phyloP scores from a whole-genome alignment of 257 asterid genomes.

The Scutellaria galericulata region DNA sequence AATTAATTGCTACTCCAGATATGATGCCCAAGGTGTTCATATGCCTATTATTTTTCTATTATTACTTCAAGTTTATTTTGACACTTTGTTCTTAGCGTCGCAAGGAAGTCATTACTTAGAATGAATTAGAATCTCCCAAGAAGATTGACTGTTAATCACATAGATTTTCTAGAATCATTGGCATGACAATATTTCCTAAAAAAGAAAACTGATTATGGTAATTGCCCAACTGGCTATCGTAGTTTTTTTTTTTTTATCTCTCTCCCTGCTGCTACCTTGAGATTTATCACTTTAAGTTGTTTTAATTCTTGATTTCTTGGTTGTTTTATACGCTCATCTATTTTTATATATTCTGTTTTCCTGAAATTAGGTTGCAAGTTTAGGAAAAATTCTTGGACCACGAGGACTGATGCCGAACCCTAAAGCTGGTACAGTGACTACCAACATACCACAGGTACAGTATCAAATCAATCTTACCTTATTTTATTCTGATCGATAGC shows the following conservation, averaged over 20 bases:
- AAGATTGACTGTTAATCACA: not conserved
- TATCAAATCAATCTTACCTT: conserved; percentile 24
- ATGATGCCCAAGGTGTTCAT: conserved; percentile 95
- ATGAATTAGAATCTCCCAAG: conserved; percentile 8
- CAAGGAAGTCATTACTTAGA: not conserved
- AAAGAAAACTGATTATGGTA: not conserved
- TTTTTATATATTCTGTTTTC: conserved; percentile 20
- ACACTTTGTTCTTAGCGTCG: conserved; percentile 7
- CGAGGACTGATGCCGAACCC: conserved; percentile 99
- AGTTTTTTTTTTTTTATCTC: not conserved
- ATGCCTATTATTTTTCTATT: conserved; percentile 1
- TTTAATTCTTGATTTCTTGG: conserved; percentile 7
- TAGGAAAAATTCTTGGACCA: conserved; percentile 93
- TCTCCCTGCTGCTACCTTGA: not conserved
- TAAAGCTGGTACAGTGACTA: conserved; percentile 96
- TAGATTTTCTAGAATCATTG: not conserved
- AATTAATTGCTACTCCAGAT: conserved; percentile 96
- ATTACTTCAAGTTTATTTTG: conserved; percentile 4
- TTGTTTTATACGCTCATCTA: not conserved
- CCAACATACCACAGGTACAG: conserved; percentile 93
- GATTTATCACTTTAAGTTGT: not conserved
- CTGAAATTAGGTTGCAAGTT: conserved; percentile 77
- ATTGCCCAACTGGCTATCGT: conserved; percentile 8
- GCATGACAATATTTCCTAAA: not conserved
- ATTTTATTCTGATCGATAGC: not conserved